phyloP scores from a whole-genome alignment of 1,284 basidiomycete genomes.

The Flammula alnicola region DNA sequence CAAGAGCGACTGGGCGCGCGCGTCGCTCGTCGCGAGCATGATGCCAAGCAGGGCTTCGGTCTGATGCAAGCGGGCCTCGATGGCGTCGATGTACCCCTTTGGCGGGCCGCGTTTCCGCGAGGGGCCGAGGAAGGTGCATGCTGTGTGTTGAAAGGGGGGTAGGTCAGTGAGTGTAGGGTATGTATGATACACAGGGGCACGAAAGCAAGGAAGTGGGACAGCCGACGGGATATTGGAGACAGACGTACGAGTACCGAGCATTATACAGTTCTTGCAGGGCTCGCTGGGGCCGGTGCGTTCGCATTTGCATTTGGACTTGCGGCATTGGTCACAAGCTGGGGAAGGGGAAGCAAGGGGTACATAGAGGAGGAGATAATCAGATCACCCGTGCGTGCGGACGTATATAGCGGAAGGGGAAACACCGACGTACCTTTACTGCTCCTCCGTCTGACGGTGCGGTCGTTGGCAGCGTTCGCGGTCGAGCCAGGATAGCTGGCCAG shows the following conservation, averaged over 20 bases:
- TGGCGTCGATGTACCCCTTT: constrained; percentile 90
- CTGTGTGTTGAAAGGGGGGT: constrained; percentile 34
- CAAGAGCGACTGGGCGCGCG: constrained; percentile 63
- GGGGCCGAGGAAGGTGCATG: constrained; percentile 83
- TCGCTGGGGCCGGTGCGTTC: constrained; percentile 58
- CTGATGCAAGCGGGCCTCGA: constrained; percentile 86
- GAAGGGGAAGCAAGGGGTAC: not conserved
- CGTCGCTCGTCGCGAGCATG: constrained; percentile 69
- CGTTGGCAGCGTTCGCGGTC: constrained; percentile 34
- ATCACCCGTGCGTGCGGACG: constrained; percentile 10
- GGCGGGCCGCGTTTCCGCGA: constrained; percentile 84
- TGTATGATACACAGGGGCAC: constrained; percentile 7
- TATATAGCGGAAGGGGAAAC: constrained; percentile 6
- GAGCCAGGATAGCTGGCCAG: constrained; percentile 23
- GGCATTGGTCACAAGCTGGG: constrained; percentile 79
- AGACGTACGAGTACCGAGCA: constrained; percentile 69
- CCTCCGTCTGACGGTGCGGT: constrained; percentile 59
- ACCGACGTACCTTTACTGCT: constrained; percentile 67
- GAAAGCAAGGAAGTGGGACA: constrained; percentile 5
- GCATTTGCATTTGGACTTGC: constrained; percentile 82
- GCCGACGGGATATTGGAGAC: constrained; percentile 1
- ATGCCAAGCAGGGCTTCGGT: constrained; percentile 85
- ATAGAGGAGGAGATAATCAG: not conserved
- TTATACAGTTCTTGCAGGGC: constrained; percentile 73
- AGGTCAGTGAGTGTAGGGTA: constrained; percentile 3